Evolutionary conservation across 257 asterid species (phyloP), one percentile per base, ranked within the genome.

Genomic region (Nyctanthes arbortristis): DNA sequence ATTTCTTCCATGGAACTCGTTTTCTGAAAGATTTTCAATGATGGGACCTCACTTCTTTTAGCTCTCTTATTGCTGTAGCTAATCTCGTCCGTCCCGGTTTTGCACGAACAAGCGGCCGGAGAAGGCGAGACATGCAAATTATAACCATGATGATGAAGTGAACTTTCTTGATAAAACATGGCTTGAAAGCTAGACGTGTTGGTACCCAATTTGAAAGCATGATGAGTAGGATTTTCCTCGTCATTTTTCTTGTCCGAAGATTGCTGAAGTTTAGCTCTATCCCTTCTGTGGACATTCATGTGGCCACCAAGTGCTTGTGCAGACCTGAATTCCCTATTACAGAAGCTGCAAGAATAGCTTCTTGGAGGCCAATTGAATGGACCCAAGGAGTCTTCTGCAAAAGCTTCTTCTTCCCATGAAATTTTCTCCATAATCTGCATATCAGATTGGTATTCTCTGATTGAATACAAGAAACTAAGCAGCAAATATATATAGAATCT

Each of bases 221-320:
- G 63, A 32, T 20, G 43, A 18, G 11, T 7, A 29, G 5, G 61
- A 49, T n/a, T 33, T 18, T 3, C 67, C 4, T 22, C 30, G 7
- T 70, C 66, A 31, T 25, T 29, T 20, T 43, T 11, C 31, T 20
- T 22, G 16, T 45, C 65, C 25, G 69, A 69, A 28, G 86, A 72
- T 64, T 84, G 90, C 69, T 82, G 82, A 56, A 88, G 90, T 9
- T 71, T 79, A 24, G 95, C 95, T 68, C 95, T 71, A 63, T 88
- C 95, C 20, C 90, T 78, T 45, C 95, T 70, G 80, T 88, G 95
- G 71, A 85, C 88, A 62, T 88, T 88, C 95, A 88, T 88, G 62
- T 88, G 92, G 63, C 95, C 95, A 29, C 95, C 95, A 11, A 88
- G 89, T 29, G 89, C 95, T 66, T 88, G 95, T 33, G 95, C 92